Percentiles rank a stretch among this genome's conserved stretches.
These are phyloP conservation scores for Trametes pubescens DNA, from an alignment of 1,284 basidiomycete species.

Conservation along the genomic window DNA sequence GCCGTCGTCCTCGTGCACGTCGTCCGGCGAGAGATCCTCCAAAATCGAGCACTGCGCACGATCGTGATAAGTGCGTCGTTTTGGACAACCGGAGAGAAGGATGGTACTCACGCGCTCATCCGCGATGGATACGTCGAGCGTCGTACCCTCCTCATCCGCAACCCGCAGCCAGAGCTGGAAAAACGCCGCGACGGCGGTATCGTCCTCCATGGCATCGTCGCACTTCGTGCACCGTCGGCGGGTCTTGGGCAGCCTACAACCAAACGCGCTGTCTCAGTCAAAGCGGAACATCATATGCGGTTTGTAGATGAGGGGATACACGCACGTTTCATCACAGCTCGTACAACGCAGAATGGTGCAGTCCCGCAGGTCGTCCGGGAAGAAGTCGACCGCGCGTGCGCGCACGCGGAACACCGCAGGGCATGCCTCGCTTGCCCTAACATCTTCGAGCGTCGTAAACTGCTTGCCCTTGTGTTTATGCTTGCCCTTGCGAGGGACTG, in stretches of 20 bases:
- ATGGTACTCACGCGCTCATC: constrained; percentile 37
- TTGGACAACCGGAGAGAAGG: background rate
- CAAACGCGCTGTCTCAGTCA: background rate
- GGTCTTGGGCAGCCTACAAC: constrained; percentile 51
- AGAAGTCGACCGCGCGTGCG: constrained; percentile 64
- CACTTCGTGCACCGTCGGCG: constrained; percentile 58
- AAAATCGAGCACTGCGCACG: constrained; percentile 51
- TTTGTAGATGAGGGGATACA: background rate
- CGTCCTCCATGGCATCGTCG: constrained; percentile 53
- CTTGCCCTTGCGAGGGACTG: constrained; percentile 9
- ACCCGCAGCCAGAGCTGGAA: constrained; percentile 59
- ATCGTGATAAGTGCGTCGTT: background rate
- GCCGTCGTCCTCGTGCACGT: constrained; percentile 50
- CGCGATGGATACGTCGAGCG: constrained; percentile 53
- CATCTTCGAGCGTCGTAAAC: constrained; percentile 49
- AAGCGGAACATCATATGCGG: background rate
- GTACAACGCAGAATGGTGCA: constrained; percentile 58
- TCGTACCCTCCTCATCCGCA: constrained; percentile 54
- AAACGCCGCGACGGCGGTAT: constrained; percentile 54
- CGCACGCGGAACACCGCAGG: constrained; percentile 53
- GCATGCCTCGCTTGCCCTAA: constrained; percentile 44
- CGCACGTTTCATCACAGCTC: constrained; percentile 60
- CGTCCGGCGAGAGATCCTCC: constrained; percentile 50
- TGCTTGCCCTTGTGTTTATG: constrained; percentile 7
- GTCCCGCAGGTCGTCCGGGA: constrained; percentile 57